These are phyloP conservation scores for Fusarium chaquense DNA, from an alignment of 2,329 filamentous ascomycete species.

Conservation along the genomic window DNA sequence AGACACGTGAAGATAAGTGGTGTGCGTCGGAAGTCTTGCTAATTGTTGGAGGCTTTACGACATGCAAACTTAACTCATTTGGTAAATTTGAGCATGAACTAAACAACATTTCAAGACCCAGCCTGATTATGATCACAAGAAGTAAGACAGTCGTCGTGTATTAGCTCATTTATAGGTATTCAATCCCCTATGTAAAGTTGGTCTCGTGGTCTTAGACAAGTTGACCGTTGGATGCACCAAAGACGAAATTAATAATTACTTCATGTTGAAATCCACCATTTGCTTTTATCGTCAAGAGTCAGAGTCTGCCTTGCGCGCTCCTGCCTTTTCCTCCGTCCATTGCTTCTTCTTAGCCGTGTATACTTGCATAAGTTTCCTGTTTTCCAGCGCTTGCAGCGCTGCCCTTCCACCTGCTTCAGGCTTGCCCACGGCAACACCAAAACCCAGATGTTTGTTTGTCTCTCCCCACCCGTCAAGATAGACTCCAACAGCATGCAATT, in stretches of 20 bases:
- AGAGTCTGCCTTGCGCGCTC: neutral
- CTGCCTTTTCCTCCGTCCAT: slow-evolving; percentile 50
- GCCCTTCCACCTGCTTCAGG: slow-evolving; percentile 77
- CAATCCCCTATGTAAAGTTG: no score
- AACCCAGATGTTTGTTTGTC: slow-evolving; percentile 69
- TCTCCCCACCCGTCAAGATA: slow-evolving; percentile 78
- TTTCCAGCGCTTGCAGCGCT: slow-evolving; percentile 71
- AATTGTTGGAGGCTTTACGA: neutral
- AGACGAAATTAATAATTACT: neutral
- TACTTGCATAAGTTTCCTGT: slow-evolving; percentile 71
- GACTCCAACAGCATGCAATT: slow-evolving; percentile 71
- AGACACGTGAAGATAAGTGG: slow-evolving; percentile 28
- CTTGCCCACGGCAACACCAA: slow-evolving; percentile 74
- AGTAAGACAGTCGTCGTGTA: neutral
- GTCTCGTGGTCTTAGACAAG: no score
- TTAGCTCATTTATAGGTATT: neutral
- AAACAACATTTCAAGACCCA: neutral
- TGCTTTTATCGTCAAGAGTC: neutral
- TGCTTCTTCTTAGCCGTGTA: slow-evolving; percentile 63
- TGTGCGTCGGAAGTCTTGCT: neutral
- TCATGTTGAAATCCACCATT: neutral
- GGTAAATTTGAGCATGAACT: neutral
- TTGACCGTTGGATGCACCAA: neutral
- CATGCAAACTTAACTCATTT: neutral
- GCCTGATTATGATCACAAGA: neutral